Conservation (phyloP, 192 early-diverging fungal species). For the Coemansia sp. region DNA sequence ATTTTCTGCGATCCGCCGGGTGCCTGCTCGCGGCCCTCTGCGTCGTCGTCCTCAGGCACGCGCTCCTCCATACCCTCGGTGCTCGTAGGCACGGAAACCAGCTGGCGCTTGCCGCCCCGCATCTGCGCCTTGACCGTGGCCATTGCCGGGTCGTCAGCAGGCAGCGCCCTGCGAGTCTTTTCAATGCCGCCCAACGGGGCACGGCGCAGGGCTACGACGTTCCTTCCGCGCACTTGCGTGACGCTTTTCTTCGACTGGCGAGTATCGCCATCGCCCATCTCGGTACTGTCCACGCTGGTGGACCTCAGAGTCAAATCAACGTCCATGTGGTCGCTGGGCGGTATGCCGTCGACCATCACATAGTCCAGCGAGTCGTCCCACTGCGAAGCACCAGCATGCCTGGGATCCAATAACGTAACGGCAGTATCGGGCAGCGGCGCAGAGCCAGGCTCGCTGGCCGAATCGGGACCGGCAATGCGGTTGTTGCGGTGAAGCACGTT, state of each 20-base stretch:
- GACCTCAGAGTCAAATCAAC: slow-evolving; percentile 31
- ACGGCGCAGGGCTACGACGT: slow-evolving; percentile 26
- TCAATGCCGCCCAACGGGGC: slow-evolving; percentile 37
- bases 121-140: slow-evolving; percentile 43
- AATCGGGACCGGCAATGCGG: slow-evolving; percentile 19
- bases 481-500: slow-evolving; percentile 47
- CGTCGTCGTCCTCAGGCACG: slow-evolving; percentile 1
- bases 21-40: background rate
- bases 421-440: slow-evolving; percentile 32
- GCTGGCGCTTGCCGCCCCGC: slow-evolving; percentile 14
- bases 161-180: slow-evolving; percentile 22
- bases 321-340: slow-evolving; percentile 26
- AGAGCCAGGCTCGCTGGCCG: slow-evolving; percentile 1
- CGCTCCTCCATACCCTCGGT: background rate
- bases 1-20: slow-evolving; percentile 15
- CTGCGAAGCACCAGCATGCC: background rate
- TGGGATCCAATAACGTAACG: slow-evolving; percentile 14
- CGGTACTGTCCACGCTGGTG: slow-evolving; percentile 33
- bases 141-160: slow-evolving; percentile 25
- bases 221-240: slow-evolving; percentile 35
- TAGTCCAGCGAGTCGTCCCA: slow-evolving; percentile 27
- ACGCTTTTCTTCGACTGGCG: background rate
- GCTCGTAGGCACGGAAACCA: background rate
- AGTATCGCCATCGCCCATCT: background rate
- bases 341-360: slow-evolving; percentile 37